A percentile compares a stretch with the other conserved stretches of the same genome.
These are phyloP conservation scores for Ganoderma lingzhi DNA, from an alignment of 1,284 basidiomycete species.

Conservation along the genomic window DNA sequence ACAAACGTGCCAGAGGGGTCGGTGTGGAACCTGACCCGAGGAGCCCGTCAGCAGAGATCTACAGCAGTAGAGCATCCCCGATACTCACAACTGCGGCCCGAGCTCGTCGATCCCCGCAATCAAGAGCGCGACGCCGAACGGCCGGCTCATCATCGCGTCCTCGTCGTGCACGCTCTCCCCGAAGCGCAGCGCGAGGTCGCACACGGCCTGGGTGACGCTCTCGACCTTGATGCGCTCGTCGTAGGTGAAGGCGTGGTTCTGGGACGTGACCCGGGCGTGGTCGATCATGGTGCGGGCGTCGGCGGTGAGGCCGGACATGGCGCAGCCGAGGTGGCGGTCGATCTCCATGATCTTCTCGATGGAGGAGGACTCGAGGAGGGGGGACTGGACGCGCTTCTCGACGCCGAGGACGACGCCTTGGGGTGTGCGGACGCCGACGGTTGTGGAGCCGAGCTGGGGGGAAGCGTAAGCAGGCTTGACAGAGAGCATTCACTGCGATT, in stretches of 20 bases:
- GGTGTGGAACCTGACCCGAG: constrained; percentile 83
- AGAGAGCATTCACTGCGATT: too few relatives aligned
- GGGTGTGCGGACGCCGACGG: constrained; percentile 90
- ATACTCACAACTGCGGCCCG: constrained; percentile 89
- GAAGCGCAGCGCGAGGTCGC: constrained; percentile 96
- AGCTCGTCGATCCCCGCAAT: constrained; percentile 97
- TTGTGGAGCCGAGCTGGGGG: constrained; percentile 93
- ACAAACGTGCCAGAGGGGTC: constrained; percentile 99
- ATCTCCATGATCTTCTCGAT: constrained; percentile 99
- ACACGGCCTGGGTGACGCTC: constrained; percentile 97
- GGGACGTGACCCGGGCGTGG: constrained; percentile 96
- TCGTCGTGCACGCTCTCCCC: constrained; percentile 99
- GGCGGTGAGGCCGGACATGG: constrained; percentile 98
- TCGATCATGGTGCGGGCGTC: constrained; percentile 99
- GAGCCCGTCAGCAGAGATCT: background rate
- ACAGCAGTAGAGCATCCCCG: constrained; percentile 2
- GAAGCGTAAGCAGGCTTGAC: background rate
- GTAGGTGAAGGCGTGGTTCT: constrained; percentile 98
- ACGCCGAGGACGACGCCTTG: constrained; percentile 95
- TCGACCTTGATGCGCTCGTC: constrained; percentile 98
- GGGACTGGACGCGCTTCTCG: constrained; percentile 98
- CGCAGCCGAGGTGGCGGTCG: constrained; percentile 95
- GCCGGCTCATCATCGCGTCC: constrained; percentile 99
- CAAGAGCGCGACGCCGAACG: constrained; percentile 97
- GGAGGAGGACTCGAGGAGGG: constrained; percentile 92